These are phyloP conservation scores for Hypericum perforatum DNA, from an alignment of 345 rosid species.

Conservation along the genomic window DNA sequence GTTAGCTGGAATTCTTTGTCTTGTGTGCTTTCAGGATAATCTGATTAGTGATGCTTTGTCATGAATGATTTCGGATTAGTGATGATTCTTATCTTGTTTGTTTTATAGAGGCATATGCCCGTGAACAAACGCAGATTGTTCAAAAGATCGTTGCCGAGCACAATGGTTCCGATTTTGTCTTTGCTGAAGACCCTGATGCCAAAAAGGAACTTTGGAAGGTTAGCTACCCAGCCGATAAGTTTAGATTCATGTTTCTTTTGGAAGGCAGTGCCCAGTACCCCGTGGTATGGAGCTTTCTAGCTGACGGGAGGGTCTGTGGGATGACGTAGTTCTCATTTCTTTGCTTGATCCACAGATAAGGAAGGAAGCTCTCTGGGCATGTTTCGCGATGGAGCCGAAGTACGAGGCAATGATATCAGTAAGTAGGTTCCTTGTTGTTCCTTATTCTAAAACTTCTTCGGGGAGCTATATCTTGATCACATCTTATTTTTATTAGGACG, in stretches of 20 bases:
- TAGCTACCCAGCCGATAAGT: slow-evolving; percentile 1
- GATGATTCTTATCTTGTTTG: slow-evolving; percentile 10
- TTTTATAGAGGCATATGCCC: slow-evolving; percentile 65
- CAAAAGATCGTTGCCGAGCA: slow-evolving; percentile 76
- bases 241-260: too few species aligned
- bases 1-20: slow-evolving; percentile 24
- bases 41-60: too few species aligned
- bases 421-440: slow-evolving; percentile 10
- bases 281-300: too few species aligned
- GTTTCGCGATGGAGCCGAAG: slow-evolving; percentile 81
- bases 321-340: background rate
- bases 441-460: too few species aligned
- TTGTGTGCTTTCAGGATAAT: background rate
- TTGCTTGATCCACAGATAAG: slow-evolving; percentile 44
- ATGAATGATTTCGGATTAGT: background rate
- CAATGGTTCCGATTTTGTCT: slow-evolving; percentile 76
- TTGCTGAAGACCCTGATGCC: slow-evolving; percentile 73
- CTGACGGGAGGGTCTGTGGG: too few species aligned
- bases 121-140: slow-evolving; percentile 68
- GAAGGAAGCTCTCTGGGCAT: slow-evolving; percentile 89
- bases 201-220: slow-evolving; percentile 95
- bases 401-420: slow-evolving; percentile 81
- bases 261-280: too few species aligned
- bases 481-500: slow-evolving; percentile 37
- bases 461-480: too few species aligned